Conservation (phyloP, 345 rosid genomes). For the Salix dunnii region DNA sequence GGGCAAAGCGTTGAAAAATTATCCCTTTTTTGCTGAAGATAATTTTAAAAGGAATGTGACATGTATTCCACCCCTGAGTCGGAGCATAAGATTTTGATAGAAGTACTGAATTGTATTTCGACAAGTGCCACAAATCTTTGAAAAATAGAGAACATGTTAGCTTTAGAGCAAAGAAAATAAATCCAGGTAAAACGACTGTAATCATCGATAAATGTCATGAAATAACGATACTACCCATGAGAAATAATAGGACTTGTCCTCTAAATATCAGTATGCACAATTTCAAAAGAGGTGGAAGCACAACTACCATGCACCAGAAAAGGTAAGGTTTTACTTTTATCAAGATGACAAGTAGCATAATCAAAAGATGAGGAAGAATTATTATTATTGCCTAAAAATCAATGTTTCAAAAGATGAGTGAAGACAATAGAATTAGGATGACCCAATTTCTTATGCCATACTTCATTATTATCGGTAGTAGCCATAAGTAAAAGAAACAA, state of each 20-base stretch:
- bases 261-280: background rate
- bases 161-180: background rate
- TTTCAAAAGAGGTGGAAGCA: background rate
- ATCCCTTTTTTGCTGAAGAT: no score
- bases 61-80: no score
- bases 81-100: background rate
- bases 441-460: no score
- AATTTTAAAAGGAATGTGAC: no score
- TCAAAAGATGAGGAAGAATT: background rate
- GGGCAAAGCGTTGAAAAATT: background rate
- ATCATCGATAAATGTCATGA: background rate
- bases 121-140: background rate
- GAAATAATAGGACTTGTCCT: background rate
- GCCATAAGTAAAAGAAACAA: background rate
- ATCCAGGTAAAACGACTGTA: background rate
- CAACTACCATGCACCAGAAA: background rate
- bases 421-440: no score
- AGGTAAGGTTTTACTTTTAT: no score
- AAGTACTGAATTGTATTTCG: no score
- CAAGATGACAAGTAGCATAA: background rate
- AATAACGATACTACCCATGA: background rate
- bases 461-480: no score
- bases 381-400: background rate
- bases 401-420: no score
- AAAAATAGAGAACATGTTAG: background rate